These are phyloP conservation scores for Pinus albicaulis DNA, from an alignment of 75 land plant species.

Conservation along the genomic window DNA sequence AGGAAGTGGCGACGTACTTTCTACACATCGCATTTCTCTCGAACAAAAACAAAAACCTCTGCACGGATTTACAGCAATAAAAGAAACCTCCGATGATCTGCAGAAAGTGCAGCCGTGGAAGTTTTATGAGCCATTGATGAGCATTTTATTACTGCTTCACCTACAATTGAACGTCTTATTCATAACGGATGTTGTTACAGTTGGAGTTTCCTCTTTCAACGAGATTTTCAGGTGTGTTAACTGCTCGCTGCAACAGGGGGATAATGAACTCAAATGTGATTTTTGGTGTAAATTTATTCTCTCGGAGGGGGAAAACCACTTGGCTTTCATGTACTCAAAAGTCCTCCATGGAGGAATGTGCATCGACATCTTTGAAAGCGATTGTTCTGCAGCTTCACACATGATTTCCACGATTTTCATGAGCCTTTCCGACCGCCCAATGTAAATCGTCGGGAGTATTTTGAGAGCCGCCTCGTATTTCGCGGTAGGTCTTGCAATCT, in stretches of 20 bases:
- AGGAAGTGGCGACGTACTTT: too few relatives aligned
- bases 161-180: too few relatives aligned
- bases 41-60: too few relatives aligned
- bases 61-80: too few relatives aligned
- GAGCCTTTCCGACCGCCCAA: slow-evolving; percentile 46
- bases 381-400: slow-evolving; percentile 74
- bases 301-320: slow-evolving; percentile 68
- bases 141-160: too few relatives aligned
- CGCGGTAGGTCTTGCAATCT: slow-evolving; percentile 65
- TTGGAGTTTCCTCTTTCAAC: background rate
- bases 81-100: too few relatives aligned
- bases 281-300: slow-evolving; percentile 3
- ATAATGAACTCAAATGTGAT: background rate
- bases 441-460: slow-evolving; percentile 63
- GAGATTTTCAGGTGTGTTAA: background rate
- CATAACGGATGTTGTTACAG: too few relatives aligned
- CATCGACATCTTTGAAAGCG: slow-evolving; percentile 82
- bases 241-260: slow-evolving; percentile 2
- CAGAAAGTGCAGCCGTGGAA: too few relatives aligned
- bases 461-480: slow-evolving; percentile 57
- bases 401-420: slow-evolving; percentile 65
- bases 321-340: slow-evolving; percentile 68
- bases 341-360: slow-evolving; percentile 93
- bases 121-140: too few relatives aligned
- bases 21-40: too few relatives aligned